Evolutionary conservation across 1,284 basidiomycete genomes (phyloP).

Genomic region (Ceratobasidium sp.): DNA sequence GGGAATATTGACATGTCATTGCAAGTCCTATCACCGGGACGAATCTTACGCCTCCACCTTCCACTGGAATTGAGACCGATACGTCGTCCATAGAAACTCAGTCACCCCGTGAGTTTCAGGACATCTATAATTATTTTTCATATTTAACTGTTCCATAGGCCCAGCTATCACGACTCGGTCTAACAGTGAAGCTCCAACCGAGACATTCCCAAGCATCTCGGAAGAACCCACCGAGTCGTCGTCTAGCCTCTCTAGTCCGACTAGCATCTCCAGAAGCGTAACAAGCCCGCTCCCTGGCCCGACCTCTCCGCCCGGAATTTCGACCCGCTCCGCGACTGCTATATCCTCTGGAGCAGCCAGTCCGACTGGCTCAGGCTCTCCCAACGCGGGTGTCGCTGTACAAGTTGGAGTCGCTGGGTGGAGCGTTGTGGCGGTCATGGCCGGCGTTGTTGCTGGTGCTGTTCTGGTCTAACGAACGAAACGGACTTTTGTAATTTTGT

Average conservation of each 20-base stretch:
- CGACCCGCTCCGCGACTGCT: neutral
- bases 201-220: conserved; percentile 15
- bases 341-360: neutral
- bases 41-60: conserved; percentile 23
- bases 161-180: conserved; percentile 14
- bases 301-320: neutral
- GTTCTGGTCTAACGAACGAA: conserved; percentile 17
- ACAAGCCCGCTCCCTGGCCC: neutral
- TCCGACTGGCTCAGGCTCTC: neutral
- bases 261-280: conserved; percentile 2
- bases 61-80: neutral
- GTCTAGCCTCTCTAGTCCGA: neutral
- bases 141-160: neutral
- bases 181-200: conserved; percentile 4
- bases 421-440: conserved; percentile 21
- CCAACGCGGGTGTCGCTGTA: conserved; percentile 29
- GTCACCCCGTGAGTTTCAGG: conserved; percentile 31
- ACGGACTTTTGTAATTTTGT: conserved; percentile 11
- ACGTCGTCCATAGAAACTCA: conserved; percentile 25
- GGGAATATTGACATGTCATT: neutral
- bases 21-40: conserved; percentile 21
- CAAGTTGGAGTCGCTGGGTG: conserved; percentile 23
- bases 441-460: conserved; percentile 30
- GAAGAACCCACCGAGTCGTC: neutral
- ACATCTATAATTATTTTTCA: neutral